Evolutionary conservation across 345 rosid genomes (phyloP), one percentile per base, ranked within the genome.

Genomic region (Salix dunnii): DNA sequence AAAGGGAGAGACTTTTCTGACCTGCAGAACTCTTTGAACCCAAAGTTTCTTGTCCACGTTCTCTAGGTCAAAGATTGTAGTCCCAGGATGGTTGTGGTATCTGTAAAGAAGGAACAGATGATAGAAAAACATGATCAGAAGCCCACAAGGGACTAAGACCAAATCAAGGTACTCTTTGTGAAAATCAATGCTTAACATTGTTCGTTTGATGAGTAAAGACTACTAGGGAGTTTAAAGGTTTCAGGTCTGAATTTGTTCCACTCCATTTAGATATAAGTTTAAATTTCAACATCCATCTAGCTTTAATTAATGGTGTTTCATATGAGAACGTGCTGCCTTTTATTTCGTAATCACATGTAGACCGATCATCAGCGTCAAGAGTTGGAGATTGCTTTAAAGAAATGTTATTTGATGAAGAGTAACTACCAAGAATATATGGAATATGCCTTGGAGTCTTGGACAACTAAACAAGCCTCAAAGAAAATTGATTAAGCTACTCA

Each of bases 11-110:
- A 46, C 51, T 35, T 35, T 35, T 46, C 60, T 80, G 53, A 73
- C 85, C 87, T 85, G 84, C 85, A 85, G 70, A 74, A 84, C 68
- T 25, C 65, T 86, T 64, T 70, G 76, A 53, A 84, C 86, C 91
- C 91, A 84, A 43, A 76, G 82, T 28, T 66, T 77, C 75, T 31
- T 80, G 80, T 38, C 66, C 75, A 81, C 72, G 78, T 81, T 81
- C 78, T 88, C 88, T 46, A 64, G 79, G 80, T 91, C 88, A 72
- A 86, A 77, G 61, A 78, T 68, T 1, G 85, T 82, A 20, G 82
- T 63, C 20, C 67, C 43, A 63, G 85, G 79, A 72, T 65, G 31
- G 14, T 48, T 53, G 64, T 70, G 63, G 81, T 70, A 43, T 69
- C 71, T 79, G 74, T 72, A 73, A 13, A 82, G 72, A 67, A 82